A percentile compares a stretch with the other conserved stretches of the same genome.
Conservation (phyloP, 1,139 yeast genomes). For the Sporopachydermia cereana region DNA sequence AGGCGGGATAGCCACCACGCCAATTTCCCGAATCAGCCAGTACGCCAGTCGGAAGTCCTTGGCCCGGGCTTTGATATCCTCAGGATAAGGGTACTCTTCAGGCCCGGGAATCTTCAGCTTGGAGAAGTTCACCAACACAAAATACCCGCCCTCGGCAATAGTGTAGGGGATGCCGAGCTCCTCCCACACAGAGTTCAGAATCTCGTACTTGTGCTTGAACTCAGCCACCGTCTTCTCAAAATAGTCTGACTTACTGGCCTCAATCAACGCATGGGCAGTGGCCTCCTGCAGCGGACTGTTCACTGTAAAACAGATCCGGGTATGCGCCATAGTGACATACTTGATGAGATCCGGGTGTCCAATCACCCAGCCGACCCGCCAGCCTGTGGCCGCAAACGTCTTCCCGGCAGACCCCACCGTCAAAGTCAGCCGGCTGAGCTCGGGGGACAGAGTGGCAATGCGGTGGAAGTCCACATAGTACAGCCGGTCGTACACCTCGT, state of each 20-base stretch:
- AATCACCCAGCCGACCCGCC: conserved; percentile 95
- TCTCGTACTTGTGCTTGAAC: conserved; percentile 58
- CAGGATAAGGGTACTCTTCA: conserved; percentile 47
- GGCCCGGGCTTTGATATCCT: conserved; percentile 54
- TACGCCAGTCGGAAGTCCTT: conserved; percentile 81
- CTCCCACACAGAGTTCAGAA: conserved; percentile 68
- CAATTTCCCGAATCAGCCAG: conserved; percentile 86
- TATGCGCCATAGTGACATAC: conserved; percentile 82
- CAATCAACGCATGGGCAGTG: conserved; percentile 59
- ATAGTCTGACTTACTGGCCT: conserved; percentile 52
- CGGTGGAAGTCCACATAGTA: conserved; percentile 67
- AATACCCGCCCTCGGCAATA: conserved; percentile 85
- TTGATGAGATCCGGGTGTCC: conserved; percentile 76
- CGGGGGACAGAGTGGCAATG: conserved; percentile 73
- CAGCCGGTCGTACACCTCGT: conserved; percentile 90
- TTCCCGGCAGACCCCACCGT: conserved; percentile 97
- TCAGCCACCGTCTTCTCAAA: conserved; percentile 55
- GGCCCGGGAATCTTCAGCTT: conserved; percentile 68
- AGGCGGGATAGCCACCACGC: conserved; percentile 94
- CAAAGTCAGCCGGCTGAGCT: conserved; percentile 63
- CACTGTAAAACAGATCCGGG: conserved; percentile 79
- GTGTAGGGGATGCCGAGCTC: conserved; percentile 84
- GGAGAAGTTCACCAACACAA: conserved; percentile 75
- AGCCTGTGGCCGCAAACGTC: conserved; percentile 95
- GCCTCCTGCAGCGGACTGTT: conserved; percentile 96